Evolutionary conservation across 2,329 filamentous ascomycete species (phyloP).

Genomic region (Phyllosticta ampelicida): DNA sequence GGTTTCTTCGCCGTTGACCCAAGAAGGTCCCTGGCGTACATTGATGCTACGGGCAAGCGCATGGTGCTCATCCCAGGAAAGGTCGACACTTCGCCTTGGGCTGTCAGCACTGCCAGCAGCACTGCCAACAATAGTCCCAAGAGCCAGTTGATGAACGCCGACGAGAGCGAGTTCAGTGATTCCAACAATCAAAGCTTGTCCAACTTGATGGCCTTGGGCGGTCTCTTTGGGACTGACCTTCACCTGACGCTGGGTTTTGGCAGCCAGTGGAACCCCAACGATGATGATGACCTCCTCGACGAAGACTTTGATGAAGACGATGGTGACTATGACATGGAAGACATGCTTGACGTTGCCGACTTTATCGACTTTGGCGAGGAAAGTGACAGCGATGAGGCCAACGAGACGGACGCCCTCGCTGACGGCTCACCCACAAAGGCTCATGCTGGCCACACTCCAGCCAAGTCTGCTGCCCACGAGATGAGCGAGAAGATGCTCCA

Average conservation of each 20-base stretch:
- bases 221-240: slow-evolving; percentile 43
- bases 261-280: slow-evolving; percentile 49
- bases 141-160: slow-evolving; percentile 25
- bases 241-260: slow-evolving; percentile 20
- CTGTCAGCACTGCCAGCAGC: slow-evolving; percentile 29
- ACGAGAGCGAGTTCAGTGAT: slow-evolving; percentile 30
- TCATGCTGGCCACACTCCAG: slow-evolving; percentile 22
- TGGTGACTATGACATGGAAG: slow-evolving; percentile 47
- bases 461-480: slow-evolving; percentile 12
- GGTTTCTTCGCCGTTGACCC: slow-evolving; percentile 23
- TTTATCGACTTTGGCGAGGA: slow-evolving; percentile 29
- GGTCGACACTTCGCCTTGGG: slow-evolving; percentile 6
- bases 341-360: slow-evolving; percentile 31
- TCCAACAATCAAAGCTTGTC: slow-evolving; percentile 29
- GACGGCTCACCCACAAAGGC: slow-evolving; percentile 23
- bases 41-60: slow-evolving; percentile 22
- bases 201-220: slow-evolving; percentile 64
- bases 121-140: slow-evolving; percentile 30
- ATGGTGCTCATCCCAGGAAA: slow-evolving; percentile 13
- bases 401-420: slow-evolving; percentile 26
- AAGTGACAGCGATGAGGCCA: slow-evolving; percentile 26
- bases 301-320: slow-evolving; percentile 48
- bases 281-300: slow-evolving; percentile 46
- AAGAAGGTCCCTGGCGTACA: slow-evolving; percentile 21
- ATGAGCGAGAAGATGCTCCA: slow-evolving; percentile 23